Percentiles rank a stretch among this genome's conserved stretches.
Evolutionary conservation across 78 protist species (phyloP).

Genomic region (Dictyostelium purpureum): DNA sequence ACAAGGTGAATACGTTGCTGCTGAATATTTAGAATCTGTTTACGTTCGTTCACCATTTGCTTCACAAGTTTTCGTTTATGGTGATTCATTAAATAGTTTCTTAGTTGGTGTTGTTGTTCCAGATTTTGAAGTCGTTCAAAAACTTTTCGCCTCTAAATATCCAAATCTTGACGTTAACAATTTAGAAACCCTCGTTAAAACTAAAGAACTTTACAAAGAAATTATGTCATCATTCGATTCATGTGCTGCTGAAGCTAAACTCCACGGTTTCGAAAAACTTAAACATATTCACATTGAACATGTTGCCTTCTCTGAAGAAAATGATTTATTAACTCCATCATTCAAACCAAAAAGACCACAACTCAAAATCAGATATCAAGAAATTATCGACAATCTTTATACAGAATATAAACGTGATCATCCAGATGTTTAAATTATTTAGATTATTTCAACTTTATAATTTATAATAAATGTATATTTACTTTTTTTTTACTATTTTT

Average conservation of each 20-base stretch:
- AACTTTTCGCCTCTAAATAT: slow-evolving; percentile 9
- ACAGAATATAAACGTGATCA: slow-evolving; percentile 42
- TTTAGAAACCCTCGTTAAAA: background rate
- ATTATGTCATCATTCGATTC: slow-evolving; percentile 52
- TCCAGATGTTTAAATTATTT: slow-evolving; percentile 66
- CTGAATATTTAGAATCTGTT: slow-evolving; percentile 84
- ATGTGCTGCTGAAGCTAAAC: slow-evolving; percentile 65
- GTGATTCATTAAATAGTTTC: slow-evolving; percentile 73
- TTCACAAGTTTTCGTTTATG: slow-evolving; percentile 82
- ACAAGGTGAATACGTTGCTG: slow-evolving; percentile 98
- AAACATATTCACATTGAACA: slow-evolving; percentile 70
- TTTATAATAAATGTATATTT: too few species aligned
- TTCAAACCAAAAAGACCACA: slow-evolving; percentile 88
- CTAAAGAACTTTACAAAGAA: slow-evolving; percentile 41
- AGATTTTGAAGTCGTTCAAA: slow-evolving; percentile 62
- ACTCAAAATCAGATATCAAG: slow-evolving; percentile 46
- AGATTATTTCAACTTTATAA: too few species aligned
- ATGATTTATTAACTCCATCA: slow-evolving; percentile 88
- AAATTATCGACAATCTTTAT: slow-evolving; percentile 51
- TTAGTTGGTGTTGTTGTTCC: slow-evolving; percentile 86
- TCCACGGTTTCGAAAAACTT: slow-evolving; percentile 76
- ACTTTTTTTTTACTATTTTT: too few species aligned
- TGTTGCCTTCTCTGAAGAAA: slow-evolving; percentile 81
- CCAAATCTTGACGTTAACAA: slow-evolving; percentile 14
- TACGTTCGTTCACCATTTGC: slow-evolving; percentile 70